Conservation (phyloP, 371 early-diverging fungal genomes). For the Scutellospora calospora region DNA sequence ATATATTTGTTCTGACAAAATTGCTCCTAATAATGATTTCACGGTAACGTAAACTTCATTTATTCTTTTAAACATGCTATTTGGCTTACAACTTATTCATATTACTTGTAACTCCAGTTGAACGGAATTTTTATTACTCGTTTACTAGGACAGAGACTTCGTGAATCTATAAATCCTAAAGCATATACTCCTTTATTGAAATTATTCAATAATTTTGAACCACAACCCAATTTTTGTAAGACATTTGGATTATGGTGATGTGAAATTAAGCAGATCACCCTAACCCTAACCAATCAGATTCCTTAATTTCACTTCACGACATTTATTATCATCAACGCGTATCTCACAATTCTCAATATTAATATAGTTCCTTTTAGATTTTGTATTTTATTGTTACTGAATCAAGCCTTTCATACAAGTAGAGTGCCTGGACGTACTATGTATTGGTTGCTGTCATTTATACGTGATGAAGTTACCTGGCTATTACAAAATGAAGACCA, state of each 20-base stretch:
- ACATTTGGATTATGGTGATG: neutral
- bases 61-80: no score
- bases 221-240: neutral
- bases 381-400: constrained; percentile 12
- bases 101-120: neutral
- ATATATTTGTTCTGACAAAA: constrained; percentile 27
- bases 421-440: neutral
- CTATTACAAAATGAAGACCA: neutral
- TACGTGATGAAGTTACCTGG: constrained; percentile 20
- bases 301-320: neutral
- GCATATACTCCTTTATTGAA: constrained; percentile 11
- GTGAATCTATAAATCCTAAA: neutral
- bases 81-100: neutral
- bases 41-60: neutral
- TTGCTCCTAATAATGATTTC: constrained; percentile 5
- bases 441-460: constrained; percentile 25
- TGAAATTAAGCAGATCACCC: no score
- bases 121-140: constrained; percentile 22
- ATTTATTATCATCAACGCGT: neutral
- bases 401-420: neutral
- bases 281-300: no score
- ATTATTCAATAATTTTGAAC: constrained; percentile 27
- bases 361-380: constrained; percentile 24
- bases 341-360: neutral
- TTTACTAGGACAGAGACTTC: constrained; percentile 7